Evolutionary conservation across 2,329 filamentous ascomycete species (phyloP), one percentile per base, ranked within the genome.

Genomic region (Aspergillus oerlinghausenensis): DNA sequence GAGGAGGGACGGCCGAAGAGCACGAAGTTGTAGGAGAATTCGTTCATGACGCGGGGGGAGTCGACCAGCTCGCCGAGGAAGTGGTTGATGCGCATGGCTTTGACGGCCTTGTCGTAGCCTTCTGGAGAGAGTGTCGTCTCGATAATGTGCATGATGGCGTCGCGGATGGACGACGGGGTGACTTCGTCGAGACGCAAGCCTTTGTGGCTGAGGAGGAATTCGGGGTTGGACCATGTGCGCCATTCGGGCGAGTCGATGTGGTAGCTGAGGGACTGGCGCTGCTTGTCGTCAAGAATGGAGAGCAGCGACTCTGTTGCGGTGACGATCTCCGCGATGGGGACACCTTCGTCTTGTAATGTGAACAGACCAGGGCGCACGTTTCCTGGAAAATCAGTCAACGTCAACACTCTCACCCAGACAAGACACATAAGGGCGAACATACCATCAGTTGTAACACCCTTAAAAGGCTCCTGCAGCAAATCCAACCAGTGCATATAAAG

Each of bases 11-110:
- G 71, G 10, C 88, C 88, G 66, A 91, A 91, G 1, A 91, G 75
- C 38, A 84, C 82, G 57, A 90, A 87, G 73, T 91, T 91, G 79
- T 92, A 92, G 1, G 85, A 89, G 73, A 82, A 84, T 69, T 90
- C 83, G 73, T 90, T 91, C 81, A 89, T 84, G 52, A 92, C 82
- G 5, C 74, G 70, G 0, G 83, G 80, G 0, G 84, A 79, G 35
- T 83, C 67, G 51, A 89, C 84, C 0, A 91, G 78, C 57, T 88
- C 81, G 48, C 88, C 88, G 0, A 92, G 80, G 73, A 90, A 91
- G 55, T 86, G 84, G 71, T 92, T 91, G 68, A 89, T 84, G 56
- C 84, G 84, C 87, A 89, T 90, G 0, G 88, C 87, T 0, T 77
- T 79, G 1, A 87, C 55, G 8, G 88, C 88, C 65, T 92, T 91